Evolutionary conservation across 306 rosid genomes (phyloP).

Genomic region (Begonia peltatifolia): DNA sequence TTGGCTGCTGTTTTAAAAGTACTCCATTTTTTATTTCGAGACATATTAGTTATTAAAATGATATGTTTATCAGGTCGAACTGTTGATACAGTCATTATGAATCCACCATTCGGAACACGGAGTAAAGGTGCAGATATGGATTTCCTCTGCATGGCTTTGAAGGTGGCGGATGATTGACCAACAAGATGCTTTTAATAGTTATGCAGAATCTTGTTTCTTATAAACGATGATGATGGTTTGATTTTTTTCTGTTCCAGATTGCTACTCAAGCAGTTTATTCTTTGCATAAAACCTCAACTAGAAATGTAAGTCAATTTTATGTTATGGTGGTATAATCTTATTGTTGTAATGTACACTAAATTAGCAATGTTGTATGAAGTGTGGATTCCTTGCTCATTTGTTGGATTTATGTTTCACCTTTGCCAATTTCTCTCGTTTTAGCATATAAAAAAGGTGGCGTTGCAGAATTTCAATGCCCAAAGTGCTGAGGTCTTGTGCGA

Average conservation of each 20-base stretch:
- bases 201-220: conserved; percentile 1
- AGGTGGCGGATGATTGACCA: conserved; percentile 23
- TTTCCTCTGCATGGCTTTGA: conserved; percentile 59
- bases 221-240: conserved; percentile 3
- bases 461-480: conserved; percentile 50
- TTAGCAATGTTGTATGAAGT: no score
- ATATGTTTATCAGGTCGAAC: conserved; percentile 33
- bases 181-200: conserved; percentile 5
- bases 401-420: no score
- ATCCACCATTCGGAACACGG: conserved; percentile 91
- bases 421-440: conserved; percentile 19
- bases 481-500: conserved; percentile 85
- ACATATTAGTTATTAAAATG: not conserved
- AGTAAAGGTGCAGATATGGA: conserved; percentile 83
- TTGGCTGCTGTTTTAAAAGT: not conserved
- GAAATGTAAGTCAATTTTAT: conserved; percentile 52
- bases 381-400: no score
- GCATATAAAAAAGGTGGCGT: conserved; percentile 75
- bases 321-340: conserved; percentile 46
- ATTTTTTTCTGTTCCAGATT: conserved; percentile 31
- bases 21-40: not conserved
- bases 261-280: conserved; percentile 91
- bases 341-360: no score
- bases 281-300: conserved; percentile 79
- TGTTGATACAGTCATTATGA: conserved; percentile 83